Percentiles rank a stretch among this genome's conserved stretches.
These are phyloP conservation scores for Luffa aegyptiaca DNA, from an alignment of 306 rosid species.

Conservation along the genomic window DNA sequence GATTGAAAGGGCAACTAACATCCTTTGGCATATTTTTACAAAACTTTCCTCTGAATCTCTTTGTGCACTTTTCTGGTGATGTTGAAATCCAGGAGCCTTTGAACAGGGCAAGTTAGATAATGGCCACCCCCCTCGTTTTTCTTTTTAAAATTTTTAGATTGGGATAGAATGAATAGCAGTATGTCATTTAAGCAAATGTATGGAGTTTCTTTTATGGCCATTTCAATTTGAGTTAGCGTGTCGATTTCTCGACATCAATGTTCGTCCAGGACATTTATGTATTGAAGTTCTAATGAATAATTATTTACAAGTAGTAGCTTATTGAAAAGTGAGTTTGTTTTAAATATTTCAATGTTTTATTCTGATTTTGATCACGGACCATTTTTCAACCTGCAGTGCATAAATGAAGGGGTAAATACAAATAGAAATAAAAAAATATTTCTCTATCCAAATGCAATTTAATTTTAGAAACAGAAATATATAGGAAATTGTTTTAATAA, in stretches of 20 bases:
- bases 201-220: background rate
- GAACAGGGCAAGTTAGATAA: conserved; percentile 4
- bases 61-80: background rate
- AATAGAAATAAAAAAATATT: too few species aligned
- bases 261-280: background rate
- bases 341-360: background rate
- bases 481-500: too few species aligned
- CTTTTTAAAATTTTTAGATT: background rate
- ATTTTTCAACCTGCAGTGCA: background rate
- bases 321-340: background rate
- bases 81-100: background rate
- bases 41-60: conserved; percentile 4
- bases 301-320: background rate
- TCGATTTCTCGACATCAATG: background rate
- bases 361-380: background rate
- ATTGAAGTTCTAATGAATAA: background rate
- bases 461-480: too few species aligned
- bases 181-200: background rate
- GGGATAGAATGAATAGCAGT: background rate
- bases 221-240: background rate
- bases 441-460: too few species aligned
- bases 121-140: background rate
- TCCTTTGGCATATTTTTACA: conserved; percentile 12
- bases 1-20: conserved; percentile 17
- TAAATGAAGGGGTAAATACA: background rate